phyloP scores from a whole-genome alignment of 2,329 filamentous ascomycete genomes.

The Dactylellina leptospora region DNA sequence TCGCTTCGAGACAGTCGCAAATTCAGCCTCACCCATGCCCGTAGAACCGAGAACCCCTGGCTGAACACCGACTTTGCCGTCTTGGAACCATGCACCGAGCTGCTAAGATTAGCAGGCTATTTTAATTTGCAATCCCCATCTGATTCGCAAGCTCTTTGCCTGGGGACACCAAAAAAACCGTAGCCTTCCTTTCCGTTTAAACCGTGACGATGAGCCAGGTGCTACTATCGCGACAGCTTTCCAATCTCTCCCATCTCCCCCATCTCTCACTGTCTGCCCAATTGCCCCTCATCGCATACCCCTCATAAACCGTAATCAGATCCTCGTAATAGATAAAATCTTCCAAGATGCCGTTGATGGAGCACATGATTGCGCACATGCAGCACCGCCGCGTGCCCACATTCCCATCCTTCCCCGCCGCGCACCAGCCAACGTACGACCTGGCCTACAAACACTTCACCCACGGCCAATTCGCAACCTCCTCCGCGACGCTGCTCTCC shows the following conservation, averaged over 20 bases:
- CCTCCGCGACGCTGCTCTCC: slow-evolving; percentile 40
- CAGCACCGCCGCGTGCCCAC: slow-evolving; percentile 44
- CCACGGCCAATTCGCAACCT: slow-evolving; percentile 49
- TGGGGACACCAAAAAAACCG: background rate
- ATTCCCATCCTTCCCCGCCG: slow-evolving; percentile 40
- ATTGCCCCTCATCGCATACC: background rate
- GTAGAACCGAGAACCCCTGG: background rate
- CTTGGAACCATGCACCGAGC: background rate
- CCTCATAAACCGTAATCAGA: too few relatives aligned
- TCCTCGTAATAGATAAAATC: too few relatives aligned
- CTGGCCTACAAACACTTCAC: slow-evolving; percentile 33
- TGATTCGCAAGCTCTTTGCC: background rate
- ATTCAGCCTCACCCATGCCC: too few relatives aligned
- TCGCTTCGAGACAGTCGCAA: too few relatives aligned
- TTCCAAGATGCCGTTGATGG: slow-evolving; percentile 44
- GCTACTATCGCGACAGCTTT: slow-evolving; percentile 10
- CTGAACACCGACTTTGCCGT: background rate
- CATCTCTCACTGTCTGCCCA: background rate
- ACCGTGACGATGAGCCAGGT: background rate
- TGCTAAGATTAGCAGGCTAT: slow-evolving; percentile 27
- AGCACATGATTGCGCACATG: slow-evolving; percentile 53
- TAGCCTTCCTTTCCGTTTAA: slow-evolving; percentile 11
- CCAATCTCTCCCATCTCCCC: background rate
- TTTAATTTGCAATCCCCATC: background rate
- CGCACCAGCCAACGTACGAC: slow-evolving; percentile 37